phyloP scores from a whole-genome alignment of 495 filamentous ascomycete species.

The Hypoxylon fuscum region DNA sequence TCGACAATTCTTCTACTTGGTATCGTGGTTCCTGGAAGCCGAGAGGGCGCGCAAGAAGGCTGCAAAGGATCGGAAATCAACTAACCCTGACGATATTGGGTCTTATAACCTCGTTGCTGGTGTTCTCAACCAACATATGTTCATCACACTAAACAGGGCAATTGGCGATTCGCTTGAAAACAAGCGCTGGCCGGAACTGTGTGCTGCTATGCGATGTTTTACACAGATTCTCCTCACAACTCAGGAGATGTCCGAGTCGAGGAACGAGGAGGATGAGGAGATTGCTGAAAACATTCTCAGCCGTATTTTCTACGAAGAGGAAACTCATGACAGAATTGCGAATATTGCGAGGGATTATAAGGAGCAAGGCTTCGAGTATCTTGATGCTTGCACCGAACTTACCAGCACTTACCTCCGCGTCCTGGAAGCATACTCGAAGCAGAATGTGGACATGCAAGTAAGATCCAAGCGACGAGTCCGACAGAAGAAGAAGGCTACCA shows the following conservation, averaged over 20 bases:
- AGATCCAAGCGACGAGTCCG: conserved; percentile 76
- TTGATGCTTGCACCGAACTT: conserved; percentile 92
- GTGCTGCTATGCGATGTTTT: conserved; percentile 90
- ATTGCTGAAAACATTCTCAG: conserved; percentile 98
- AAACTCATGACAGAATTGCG: conserved; percentile 86
- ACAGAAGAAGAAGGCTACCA: conserved; percentile 72
- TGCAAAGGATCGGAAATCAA: conserved; percentile 56
- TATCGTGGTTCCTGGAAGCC: conserved; percentile 93
- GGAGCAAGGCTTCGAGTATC: conserved; percentile 91
- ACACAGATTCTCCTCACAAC: conserved; percentile 88
- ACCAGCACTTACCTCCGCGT: conserved; percentile 91
- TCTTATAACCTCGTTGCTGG: conserved; percentile 87
- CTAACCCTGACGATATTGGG: conserved; percentile 66
- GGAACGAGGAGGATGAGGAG: conserved; percentile 91
- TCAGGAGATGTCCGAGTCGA: conserved; percentile 89
- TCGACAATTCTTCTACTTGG: conserved; percentile 89
- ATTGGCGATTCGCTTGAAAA: conserved; percentile 81
- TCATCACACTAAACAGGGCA: conserved; percentile 82
- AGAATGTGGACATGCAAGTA: conserved; percentile 92
- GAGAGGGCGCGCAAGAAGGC: conserved; percentile 77
- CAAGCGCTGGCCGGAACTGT: conserved; percentile 86
- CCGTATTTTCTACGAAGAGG: conserved; percentile 97
- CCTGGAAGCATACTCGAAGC: conserved; percentile 91
- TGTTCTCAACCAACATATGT: conserved; percentile 91
- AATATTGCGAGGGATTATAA: conserved; percentile 83